A percentile compares a stretch with the other conserved stretches of the same genome.
Conservation (phyloP, 768 basidiomycete genomes). For the Naganishia onofrii region DNA sequence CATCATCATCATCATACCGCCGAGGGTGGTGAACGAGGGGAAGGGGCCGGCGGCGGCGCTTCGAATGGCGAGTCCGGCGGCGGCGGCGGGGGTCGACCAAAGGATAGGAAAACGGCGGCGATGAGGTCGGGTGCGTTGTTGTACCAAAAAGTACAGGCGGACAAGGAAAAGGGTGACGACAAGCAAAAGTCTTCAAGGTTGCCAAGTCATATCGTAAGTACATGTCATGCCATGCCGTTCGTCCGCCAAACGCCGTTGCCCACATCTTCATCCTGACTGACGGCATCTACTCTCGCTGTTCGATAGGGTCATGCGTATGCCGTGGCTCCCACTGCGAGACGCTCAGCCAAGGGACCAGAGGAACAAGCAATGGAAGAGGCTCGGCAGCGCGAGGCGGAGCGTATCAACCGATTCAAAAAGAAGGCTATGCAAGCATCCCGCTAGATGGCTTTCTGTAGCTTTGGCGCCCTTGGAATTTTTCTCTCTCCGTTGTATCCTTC, state of each 20-base stretch:
- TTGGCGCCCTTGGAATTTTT: not conserved
- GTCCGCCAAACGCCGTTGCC: not conserved
- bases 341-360: conserved; percentile 14
- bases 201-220: conserved; percentile 32
- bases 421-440: conserved; percentile 25
- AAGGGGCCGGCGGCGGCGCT: conserved; percentile 6
- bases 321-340: conserved; percentile 24
- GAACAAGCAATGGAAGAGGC: conserved; percentile 29
- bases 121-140: conserved; percentile 17
- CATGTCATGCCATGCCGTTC: too few species aligned
- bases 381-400: conserved; percentile 25
- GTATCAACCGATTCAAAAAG: conserved; percentile 29
- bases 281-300: not conserved
- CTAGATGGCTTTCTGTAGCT: not conserved
- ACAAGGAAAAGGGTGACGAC: not conserved
- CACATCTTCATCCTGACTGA: not conserved
- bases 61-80: not conserved
- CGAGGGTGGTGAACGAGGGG: conserved; percentile 13
- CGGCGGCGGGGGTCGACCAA: conserved; percentile 7
- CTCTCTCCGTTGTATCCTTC: not conserved
- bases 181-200: conserved; percentile 21
- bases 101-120: conserved; percentile 14
- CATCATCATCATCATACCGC: too few species aligned
- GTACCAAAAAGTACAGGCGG: conserved; percentile 10
- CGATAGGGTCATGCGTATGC: conserved; percentile 32